Evolutionary conservation across 2,329 filamentous ascomycete genomes (phyloP).

Genomic region (Cadophora malorum): DNA sequence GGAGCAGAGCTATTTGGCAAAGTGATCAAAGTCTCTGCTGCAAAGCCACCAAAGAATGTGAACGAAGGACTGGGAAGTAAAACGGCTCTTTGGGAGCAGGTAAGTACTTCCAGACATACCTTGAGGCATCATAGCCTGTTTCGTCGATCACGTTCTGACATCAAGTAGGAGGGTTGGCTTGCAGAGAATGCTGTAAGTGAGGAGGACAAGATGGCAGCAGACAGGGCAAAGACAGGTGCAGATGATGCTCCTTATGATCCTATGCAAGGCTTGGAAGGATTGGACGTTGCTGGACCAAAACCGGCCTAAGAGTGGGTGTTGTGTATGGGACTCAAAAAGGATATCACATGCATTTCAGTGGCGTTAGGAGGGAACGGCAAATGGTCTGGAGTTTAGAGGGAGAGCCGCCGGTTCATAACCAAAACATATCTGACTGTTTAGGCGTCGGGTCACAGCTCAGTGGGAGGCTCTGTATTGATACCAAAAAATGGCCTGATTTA

Average conservation of each 20-base stretch:
- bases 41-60: constrained; percentile 88
- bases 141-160: constrained; percentile 26
- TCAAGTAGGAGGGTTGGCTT: constrained; percentile 84
- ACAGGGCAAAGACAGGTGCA: constrained; percentile 57
- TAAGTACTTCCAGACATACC: constrained; percentile 51
- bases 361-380: constrained; percentile 33
- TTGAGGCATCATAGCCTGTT: constrained; percentile 13
- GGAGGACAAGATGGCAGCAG: constrained; percentile 71
- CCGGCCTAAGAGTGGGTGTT: no score
- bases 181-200: constrained; percentile 86
- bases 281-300: constrained; percentile 94
- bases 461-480: constrained; percentile 35
- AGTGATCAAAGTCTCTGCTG: constrained; percentile 88
- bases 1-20: constrained; percentile 93
- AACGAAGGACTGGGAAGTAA: constrained; percentile 90
- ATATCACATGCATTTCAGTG: constrained; percentile 30
- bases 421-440: background rate
- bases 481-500: constrained; percentile 30
- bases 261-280: constrained; percentile 92
- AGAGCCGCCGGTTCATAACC: background rate
- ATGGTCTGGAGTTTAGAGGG: constrained; percentile 22
- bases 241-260: constrained; percentile 74
- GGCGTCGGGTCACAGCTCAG: background rate
- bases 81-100: constrained; percentile 97
- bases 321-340: no score